These are phyloP conservation scores for Yarrowia sp. DNA, from an alignment of 805 yeast genomes.

Conservation along the genomic window DNA sequence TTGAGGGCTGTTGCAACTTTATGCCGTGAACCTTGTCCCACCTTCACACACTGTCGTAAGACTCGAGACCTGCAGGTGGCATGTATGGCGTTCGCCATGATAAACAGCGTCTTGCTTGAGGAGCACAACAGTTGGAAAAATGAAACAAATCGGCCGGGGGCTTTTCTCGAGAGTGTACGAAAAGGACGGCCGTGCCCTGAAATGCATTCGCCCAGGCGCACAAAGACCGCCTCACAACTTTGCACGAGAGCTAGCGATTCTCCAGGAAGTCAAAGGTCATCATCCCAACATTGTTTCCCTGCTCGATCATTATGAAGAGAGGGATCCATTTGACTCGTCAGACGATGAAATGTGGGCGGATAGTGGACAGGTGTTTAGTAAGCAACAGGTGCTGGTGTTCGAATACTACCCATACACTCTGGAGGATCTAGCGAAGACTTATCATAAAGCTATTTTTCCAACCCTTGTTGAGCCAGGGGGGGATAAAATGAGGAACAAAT, in stretches of 20 bases:
- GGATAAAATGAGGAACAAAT: slow-evolving; percentile 49
- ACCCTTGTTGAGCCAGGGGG: slow-evolving; percentile 43
- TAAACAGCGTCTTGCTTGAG: not conserved
- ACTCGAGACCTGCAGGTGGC: not conserved
- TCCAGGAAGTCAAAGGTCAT: slow-evolving; percentile 45
- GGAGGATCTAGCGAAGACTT: slow-evolving; percentile 48
- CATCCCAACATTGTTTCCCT: slow-evolving; percentile 43
- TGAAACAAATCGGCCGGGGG: slow-evolving; percentile 53
- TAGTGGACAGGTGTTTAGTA: slow-evolving; percentile 50
- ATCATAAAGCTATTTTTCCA: slow-evolving; percentile 51
- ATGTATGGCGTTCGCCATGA: not conserved
- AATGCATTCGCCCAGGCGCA: slow-evolving; percentile 58
- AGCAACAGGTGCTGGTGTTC: slow-evolving; percentile 47
- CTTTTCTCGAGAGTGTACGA: slow-evolving; percentile 55
- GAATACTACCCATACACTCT: slow-evolving; percentile 51
- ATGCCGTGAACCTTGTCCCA: slow-evolving; percentile 4
- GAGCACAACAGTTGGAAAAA: not conserved
- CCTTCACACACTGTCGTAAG: not conserved
- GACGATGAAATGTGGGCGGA: slow-evolving; percentile 48
- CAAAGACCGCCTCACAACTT: slow-evolving; percentile 63
- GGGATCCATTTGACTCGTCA: slow-evolving; percentile 43
- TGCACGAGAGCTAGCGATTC: slow-evolving; percentile 55
- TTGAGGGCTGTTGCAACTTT: slow-evolving; percentile 5
- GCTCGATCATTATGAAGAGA: slow-evolving; percentile 44
- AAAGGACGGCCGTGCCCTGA: slow-evolving; percentile 55